Evolutionary conservation across 176 grass and related monocot genomes (phyloP), one percentile per base, ranked within the genome.

Genomic region (Tuctoria greenei): DNA sequence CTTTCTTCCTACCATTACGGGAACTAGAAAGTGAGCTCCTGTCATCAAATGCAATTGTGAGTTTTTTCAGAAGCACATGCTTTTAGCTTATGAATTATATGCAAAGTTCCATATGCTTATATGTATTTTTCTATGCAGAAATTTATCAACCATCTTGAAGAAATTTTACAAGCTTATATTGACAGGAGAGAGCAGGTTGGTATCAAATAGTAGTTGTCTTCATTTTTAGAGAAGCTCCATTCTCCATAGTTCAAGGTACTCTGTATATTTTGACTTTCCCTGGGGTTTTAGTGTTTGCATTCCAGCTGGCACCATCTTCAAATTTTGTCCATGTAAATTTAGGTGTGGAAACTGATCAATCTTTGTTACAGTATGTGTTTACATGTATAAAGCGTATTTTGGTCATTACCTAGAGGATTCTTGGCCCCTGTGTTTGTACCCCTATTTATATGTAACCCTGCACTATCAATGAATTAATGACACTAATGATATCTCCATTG

Each of bases 121-220:
- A 49, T 10, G 7, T 1, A 44, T 75, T 26, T 77, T 83, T 82
- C 38, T 36, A 35, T 16, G 6, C 79, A 97, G 95, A 97, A 84
- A 85, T 97, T 97, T 78, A 90, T 97, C 78, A 91, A 97, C 79
- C 88, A 89, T 86, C 88, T 97, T 81, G 91, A 90, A 75, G 91
- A 93, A 85, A 87, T 93, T 76, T 83, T 97, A 65, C 91, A 93
- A 78, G 85, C 91, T 62, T 97, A 90, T 84, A 87, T 97, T 66
- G 95, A 97, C 79, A 93, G 95, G 85, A 93, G 91, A 91, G 95
- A 97, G 68, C 95, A 97, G 95, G 94, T 97, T 27, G 80, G 77
- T 71, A 67, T 43, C 62, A 78, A 43, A 57, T 75, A 44, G 55
- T 37, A 71, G 57, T 52, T 49, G 23, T 46, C 51, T 18, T 63